Base-by-base conservation (phyloP, 2,329 filamentous ascomycete genomes). In the Talaromyces funiculosus region DNA sequence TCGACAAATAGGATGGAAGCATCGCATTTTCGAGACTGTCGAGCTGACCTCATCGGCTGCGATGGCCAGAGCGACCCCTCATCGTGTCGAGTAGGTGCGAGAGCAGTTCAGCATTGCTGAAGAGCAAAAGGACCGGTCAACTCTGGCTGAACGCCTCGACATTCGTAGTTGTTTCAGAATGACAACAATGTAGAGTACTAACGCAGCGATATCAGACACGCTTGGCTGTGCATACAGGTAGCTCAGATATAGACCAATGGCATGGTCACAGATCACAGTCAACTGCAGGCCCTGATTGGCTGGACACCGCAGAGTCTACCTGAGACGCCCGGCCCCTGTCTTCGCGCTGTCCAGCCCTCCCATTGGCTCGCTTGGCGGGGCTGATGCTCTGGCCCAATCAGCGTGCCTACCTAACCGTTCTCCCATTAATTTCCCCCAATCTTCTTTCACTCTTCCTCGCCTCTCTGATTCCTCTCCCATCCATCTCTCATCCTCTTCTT, bases 401-500 rank as follows among this genome's bases (percentile, higher is more conserved):
- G 22, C 47, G 57, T 35, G 24, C 29, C 20, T 18, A 5, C 35
- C 42, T 22, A 29, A n/a, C 55, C 18, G 42, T 57, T 45, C 42
- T n/a, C 55, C 37, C 55, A 31, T 47, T 47, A 33, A 40, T 51
- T 45, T 59, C 49, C 60, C 60, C 55, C 47, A 53, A 35, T 53
- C 47, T n/a, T n/a, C 54, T 57, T 45, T 49, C 43, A 29, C 53
- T 33, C 45, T 37, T 54, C 45, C 14, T 62, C 60, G 58, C 63
- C 49, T 66, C 62, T 61, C 62, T 54, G 4, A 33, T n/a, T 20
- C 20, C 42, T 49, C 37, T 18, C 26, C 56, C 16, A 35, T 57
- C 55, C 40, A 33, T 47, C 56, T 51, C 62, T 62, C 63, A 61
- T 63, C 67, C 63, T 62, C 65, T 60, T 68, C 60, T 66, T 59